Base-by-base conservation (phyloP, 306 rosid genomes). In the Dicorynia guianensis region DNA sequence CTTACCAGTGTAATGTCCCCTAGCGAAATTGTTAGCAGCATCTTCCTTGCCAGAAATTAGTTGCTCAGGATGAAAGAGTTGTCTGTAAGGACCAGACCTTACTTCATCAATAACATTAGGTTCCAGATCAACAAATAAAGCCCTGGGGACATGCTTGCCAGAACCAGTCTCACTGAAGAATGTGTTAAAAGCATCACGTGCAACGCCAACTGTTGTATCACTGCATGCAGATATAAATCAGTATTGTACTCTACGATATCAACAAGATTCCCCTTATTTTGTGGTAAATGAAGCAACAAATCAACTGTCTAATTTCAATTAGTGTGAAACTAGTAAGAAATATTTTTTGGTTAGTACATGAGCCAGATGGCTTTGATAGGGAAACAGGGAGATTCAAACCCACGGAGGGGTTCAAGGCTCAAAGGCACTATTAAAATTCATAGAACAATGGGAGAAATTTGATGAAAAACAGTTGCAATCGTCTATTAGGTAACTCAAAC, bases 41-140 rank as follows among this genome's bases (percentile, higher is more conserved):
- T 90, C 96, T 84, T 90, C 96, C 79, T 86, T 90, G 38, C 93
- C 91, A 74, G 96, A 82, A 71, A 90, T 87, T 47, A 90, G 86
- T 67, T 90, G 93, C 61, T 88, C 91, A 0, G 93, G 96, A 71
- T 90, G 93, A 48, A 90, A 90, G 35, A 90, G 93, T 74, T 90
- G 89, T 76, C 84, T 79, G 44, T 90, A 88, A 68, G 87, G 1
- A 76, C 96, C 91, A 47, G 83, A 56, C 73, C 93, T 79, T 18
- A 90, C 74, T 86, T 90, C 91, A 86, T 88, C 96, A 49, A 88
- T 81, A 14, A 90, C 96, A 11, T 79, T 87, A 17, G 96, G 93
- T 76, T 90, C 96, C 11, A 90, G 76, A 81, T 90, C 96, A 82
- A 88, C 91, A 76, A 90, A 86, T 79, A 90, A 30, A 7, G 96